Percentiles rank a stretch among this genome's conserved stretches.
Evolutionary conservation across 306 rosid genomes (phyloP).

Genomic region (Hippophae gyantsensis): DNA sequence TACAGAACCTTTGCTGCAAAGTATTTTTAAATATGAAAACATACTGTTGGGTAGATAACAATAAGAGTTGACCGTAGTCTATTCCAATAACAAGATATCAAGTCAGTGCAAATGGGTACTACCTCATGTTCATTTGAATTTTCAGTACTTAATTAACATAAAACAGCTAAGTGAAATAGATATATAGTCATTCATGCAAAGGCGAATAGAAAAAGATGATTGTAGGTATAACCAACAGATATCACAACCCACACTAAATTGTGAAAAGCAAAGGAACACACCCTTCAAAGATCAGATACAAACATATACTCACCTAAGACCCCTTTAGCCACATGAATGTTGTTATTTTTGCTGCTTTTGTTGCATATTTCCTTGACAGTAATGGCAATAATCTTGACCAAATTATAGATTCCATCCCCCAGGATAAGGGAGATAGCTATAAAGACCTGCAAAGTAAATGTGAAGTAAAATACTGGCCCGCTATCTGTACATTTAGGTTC

Average conservation of each 20-base stretch:
- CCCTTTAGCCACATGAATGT: constrained; percentile 52
- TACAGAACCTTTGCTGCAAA: not conserved
- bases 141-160: too few species aligned
- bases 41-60: not conserved
- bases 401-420: constrained; percentile 89
- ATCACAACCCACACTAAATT: constrained; percentile 1
- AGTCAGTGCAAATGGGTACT: too few species aligned
- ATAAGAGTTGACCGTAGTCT: not conserved
- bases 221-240: not conserved
- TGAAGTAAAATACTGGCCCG: not conserved
- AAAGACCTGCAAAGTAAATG: constrained; percentile 43
- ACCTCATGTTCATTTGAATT: too few species aligned
- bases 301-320: constrained; percentile 40
- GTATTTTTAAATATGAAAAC: not conserved
- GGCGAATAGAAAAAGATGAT: not conserved
- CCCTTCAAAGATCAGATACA: constrained; percentile 8
- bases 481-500: not conserved
- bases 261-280: constrained; percentile 2
- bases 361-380: constrained; percentile 56
- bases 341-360: constrained; percentile 36
- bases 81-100: too few species aligned
- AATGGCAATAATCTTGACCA: constrained; percentile 57
- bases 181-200: not conserved
- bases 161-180: not conserved
- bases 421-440: constrained; percentile 67